Conservation (phyloP, 2,329 filamentous ascomycete species). For the Pestalotiopsis sp. region DNA sequence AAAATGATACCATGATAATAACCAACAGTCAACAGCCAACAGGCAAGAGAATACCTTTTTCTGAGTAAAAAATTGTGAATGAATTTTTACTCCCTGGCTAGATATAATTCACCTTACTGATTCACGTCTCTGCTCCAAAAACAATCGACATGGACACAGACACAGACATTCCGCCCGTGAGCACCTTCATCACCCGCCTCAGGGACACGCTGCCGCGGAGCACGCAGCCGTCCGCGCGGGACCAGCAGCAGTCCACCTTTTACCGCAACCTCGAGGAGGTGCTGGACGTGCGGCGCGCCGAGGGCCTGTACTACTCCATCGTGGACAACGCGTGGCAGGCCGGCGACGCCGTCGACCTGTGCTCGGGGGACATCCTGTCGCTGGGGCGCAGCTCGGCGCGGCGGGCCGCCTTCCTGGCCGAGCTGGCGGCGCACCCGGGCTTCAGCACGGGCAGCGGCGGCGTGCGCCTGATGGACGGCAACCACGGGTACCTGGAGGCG, state of each 20-base stretch:
- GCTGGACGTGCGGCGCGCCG: background rate
- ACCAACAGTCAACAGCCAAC: background rate
- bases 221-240: background rate
- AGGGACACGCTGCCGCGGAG: background rate
- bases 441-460: background rate
- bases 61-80: no score
- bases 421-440: constrained; percentile 36
- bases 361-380: constrained; percentile 68
- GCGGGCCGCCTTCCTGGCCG: constrained; percentile 48
- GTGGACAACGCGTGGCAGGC: background rate
- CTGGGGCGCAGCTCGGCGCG: constrained; percentile 50
- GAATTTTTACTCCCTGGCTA: no score
- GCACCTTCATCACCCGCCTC: background rate
- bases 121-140: background rate
- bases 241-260: background rate
- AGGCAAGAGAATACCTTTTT: no score
- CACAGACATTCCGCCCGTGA: background rate
- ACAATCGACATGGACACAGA: background rate
- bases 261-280: background rate
- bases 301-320: background rate
- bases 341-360: constrained; percentile 48
- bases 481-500: constrained; percentile 16
- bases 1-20: background rate
- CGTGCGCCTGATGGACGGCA: background rate
- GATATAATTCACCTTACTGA: no score